Base-by-base conservation (phyloP, 1,139 yeast species). In the Protomyces arabidopsidicola region DNA sequence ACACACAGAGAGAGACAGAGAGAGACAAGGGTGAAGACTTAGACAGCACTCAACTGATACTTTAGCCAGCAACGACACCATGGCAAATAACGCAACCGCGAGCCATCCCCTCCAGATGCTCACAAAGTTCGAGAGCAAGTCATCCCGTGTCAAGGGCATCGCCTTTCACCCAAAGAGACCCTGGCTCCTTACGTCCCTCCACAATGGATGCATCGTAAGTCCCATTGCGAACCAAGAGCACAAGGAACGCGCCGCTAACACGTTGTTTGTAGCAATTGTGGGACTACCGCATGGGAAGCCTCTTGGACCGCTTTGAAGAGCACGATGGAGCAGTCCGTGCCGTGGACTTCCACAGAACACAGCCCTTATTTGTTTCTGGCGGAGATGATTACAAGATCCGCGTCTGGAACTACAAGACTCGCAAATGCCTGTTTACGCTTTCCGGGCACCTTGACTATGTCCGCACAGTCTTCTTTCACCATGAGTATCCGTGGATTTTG, bases 211-310 rank as follows among this genome's bases (percentile, higher is more conserved):
- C 36, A 66, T 66, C 36, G 62, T 58, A 54, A 38, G 62, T 14
- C 24, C 8, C 16, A 4, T 9, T 10, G 5, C n/a, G 16, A 2
- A 12, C 3, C n/a, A 38, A 16, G 6, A 38, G 5, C 16, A 5
- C 6, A 38, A 20, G 14, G 53, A 3, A 20, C 39, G n/a, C 10
- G 10, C 6, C 74, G 54, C 61, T 57, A 38, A 57, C 24, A 14
- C 22, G 27, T 10, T n/a, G 14, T n/a, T 3, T 20, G 9, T 39
- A 58, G 62, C 98, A 93, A 76, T 81, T 93, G 69, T 95, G 99
- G 99, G 99, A 95, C 76, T 95, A 95, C 77, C 86, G 99, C 74
- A 95, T 95, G 98, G 99, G 99, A 56, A 90, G 98, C 2, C 79
- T 95, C 73, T 86, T 95, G 75, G 98, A 91, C 75, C 83, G 97